phyloP scores from a whole-genome alignment of 116 monocot genomes.

The Posidonia oceanica region DNA sequence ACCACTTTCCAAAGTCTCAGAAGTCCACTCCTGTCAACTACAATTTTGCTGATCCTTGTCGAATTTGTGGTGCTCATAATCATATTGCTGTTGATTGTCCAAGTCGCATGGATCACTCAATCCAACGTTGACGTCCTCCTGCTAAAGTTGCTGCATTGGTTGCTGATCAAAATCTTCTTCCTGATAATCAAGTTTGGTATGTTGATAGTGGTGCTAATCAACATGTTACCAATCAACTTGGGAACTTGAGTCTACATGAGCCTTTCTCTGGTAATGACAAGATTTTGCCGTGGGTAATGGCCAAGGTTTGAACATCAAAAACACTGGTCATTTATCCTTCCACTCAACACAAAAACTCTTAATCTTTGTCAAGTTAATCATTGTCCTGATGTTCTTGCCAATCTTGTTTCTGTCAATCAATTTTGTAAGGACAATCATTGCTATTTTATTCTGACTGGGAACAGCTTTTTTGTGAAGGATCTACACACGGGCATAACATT shows the following conservation, averaged over 20 bases:
- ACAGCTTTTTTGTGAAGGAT: constrained; percentile 1
- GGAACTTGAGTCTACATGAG: background rate
- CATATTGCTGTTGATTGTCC: background rate
- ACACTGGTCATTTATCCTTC: background rate
- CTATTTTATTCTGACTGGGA: background rate
- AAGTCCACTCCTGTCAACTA: background rate
- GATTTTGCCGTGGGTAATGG: background rate
- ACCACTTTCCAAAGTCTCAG: background rate
- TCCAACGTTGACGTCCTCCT: background rate
- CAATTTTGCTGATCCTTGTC: background rate
- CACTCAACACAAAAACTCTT: background rate
- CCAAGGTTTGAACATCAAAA: background rate
- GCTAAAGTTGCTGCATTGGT: background rate
- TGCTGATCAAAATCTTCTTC: background rate
- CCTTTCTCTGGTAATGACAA: background rate
- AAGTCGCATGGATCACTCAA: background rate
- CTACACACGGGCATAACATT: background rate
- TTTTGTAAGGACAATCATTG: background rate
- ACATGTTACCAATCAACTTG: background rate
- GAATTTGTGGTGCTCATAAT: background rate
- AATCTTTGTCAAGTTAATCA: background rate
- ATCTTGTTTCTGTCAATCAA: background rate
- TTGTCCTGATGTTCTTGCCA: background rate
- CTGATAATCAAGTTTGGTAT: background rate
- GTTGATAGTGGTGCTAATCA: background rate